phyloP scores from a whole-genome alignment of 768 basidiomycete genomes.

The Lactarius psammicola region DNA sequence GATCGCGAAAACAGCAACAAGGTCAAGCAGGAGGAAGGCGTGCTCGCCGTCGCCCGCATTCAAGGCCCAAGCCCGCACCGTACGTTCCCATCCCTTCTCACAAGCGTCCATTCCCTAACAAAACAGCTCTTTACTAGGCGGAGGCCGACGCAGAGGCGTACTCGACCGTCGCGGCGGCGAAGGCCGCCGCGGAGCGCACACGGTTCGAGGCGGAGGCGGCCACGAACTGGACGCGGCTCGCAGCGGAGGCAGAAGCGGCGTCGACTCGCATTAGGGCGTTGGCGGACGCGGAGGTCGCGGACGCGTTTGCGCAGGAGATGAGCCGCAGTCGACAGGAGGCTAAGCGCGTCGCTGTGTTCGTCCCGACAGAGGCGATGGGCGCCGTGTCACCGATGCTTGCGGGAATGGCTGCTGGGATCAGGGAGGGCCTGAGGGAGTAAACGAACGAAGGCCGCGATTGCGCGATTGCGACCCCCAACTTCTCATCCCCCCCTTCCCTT shows the following conservation, averaged over 20 bases:
- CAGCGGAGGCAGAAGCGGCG: conserved; percentile 71
- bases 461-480: neutral
- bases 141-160: conserved; percentile 78
- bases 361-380: conserved; percentile 59
- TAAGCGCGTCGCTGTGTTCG: conserved; percentile 57
- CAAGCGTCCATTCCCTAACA: neutral
- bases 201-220: conserved; percentile 75
- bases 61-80: conserved; percentile 61
- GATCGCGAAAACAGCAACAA: conserved; percentile 86
- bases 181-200: conserved; percentile 63
- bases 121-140: conserved; percentile 39
- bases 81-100: conserved; percentile 31
- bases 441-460: neutral
- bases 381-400: conserved; percentile 56
- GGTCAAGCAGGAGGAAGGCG: conserved; percentile 82
- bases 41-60: conserved; percentile 73
- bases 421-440: conserved; percentile 31
- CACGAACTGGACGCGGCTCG: conserved; percentile 73
- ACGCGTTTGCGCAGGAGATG: conserved; percentile 77
- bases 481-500: neutral
- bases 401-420: conserved; percentile 72
- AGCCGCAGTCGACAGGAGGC: conserved; percentile 66
- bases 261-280: conserved; percentile 61
- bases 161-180: conserved; percentile 66
- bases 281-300: conserved; percentile 59